Evolutionary conservation across 768 basidiomycete genomes (phyloP).

Genomic region (Suillus weaverae): DNA sequence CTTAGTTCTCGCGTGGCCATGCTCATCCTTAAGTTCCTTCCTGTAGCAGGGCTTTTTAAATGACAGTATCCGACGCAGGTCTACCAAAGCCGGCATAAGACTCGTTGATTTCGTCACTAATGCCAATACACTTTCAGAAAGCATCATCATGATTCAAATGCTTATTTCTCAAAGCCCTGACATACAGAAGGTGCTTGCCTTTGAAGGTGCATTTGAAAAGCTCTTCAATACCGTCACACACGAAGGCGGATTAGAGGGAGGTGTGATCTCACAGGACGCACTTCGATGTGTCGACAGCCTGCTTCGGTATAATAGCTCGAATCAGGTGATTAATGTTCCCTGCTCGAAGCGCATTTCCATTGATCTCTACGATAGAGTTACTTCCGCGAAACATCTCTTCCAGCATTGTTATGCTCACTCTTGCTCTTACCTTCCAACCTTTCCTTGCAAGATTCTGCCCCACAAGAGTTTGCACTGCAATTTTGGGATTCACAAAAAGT

Average conservation of each 20-base stretch:
- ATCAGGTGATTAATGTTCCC: constrained; percentile 61
- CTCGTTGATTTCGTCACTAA: constrained; percentile 1
- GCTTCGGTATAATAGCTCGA: constrained; percentile 89
- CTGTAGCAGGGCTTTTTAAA: not conserved
- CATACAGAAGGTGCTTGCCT: constrained; percentile 95
- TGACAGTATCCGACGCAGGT: not conserved
- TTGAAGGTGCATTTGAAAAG: constrained; percentile 95
- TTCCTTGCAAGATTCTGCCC: constrained; percentile 55
- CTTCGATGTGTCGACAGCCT: constrained; percentile 83
- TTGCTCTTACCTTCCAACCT: constrained; percentile 70
- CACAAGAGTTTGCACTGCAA: constrained; percentile 91
- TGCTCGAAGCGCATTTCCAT: constrained; percentile 3
- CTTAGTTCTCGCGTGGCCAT: not conserved
- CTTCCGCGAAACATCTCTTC: constrained; percentile 85
- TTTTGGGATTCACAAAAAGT: constrained; percentile 94
- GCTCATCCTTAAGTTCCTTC: not conserved
- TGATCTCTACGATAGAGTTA: constrained; percentile 67
- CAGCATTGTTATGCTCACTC: constrained; percentile 63
- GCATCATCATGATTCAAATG: constrained; percentile 76
- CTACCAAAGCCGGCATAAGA: constrained; percentile 1
- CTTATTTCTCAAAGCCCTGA: constrained; percentile 86
- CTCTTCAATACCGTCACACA: constrained; percentile 83
- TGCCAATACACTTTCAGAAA: constrained; percentile 51
- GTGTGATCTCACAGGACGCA: constrained; percentile 83
- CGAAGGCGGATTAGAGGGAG: constrained; percentile 93